Conservation (phyloP, 2,329 filamentous ascomycete genomes). For the Westerdykella ornata region DNA sequence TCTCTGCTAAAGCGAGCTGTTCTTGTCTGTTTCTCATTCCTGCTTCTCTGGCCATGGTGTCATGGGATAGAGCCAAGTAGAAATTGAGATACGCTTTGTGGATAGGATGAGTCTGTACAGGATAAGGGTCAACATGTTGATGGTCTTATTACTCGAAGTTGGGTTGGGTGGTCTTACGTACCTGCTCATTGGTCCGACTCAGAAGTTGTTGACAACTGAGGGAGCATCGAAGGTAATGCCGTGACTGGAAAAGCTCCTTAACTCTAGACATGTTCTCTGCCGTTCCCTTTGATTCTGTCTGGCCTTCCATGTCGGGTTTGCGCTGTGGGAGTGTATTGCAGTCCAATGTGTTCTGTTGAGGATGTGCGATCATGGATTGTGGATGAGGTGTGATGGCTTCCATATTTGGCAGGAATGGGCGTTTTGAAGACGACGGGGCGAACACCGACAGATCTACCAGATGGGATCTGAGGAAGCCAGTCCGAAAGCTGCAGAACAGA, state of each 20-base stretch:
- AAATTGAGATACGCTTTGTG: constrained; percentile 33
- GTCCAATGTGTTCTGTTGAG: too few relatives aligned
- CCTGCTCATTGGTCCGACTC: constrained; percentile 16
- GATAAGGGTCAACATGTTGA: constrained; percentile 2
- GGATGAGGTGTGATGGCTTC: too few relatives aligned
- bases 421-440: too few relatives aligned
- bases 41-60: constrained; percentile 32
- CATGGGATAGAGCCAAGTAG: constrained; percentile 35
- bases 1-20: constrained; percentile 31
- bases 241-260: constrained; percentile 28
- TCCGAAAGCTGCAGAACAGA: too few relatives aligned
- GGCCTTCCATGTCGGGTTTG: background rate
- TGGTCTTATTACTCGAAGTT: background rate
- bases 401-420: too few relatives aligned
- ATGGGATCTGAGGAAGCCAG: too few relatives aligned
- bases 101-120: constrained; percentile 28
- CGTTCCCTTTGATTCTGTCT: background rate
- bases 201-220: constrained; percentile 23
- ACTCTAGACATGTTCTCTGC: constrained; percentile 22
- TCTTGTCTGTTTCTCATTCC: constrained; percentile 24
- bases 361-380: too few relatives aligned
- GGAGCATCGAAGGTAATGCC: constrained; percentile 35
- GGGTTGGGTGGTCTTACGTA: constrained; percentile 7
- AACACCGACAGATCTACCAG: too few relatives aligned
- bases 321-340: too few relatives aligned